Conservation (phyloP, 495 filamentous ascomycete genomes). For the Tuber melanosporum region DNA sequence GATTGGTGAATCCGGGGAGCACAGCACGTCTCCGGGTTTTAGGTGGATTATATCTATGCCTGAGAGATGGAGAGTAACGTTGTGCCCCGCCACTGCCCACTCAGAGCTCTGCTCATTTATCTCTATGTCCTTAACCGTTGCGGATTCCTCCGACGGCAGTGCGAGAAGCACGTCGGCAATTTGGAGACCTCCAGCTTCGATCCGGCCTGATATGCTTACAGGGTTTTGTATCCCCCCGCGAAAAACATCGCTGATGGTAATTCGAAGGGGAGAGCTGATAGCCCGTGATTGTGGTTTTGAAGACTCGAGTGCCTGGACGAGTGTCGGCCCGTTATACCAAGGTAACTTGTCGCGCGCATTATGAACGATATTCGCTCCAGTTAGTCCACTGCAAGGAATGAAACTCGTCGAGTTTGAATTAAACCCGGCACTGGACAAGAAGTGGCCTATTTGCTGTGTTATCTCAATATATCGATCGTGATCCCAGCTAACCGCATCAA, state of each 20-base stretch:
- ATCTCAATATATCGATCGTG: slow-evolving; percentile 78
- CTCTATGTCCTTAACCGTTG: slow-evolving; percentile 68
- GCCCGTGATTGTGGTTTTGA: slow-evolving; percentile 65
- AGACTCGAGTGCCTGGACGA: slow-evolving; percentile 71
- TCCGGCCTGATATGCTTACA: slow-evolving; percentile 73
- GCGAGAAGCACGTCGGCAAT: slow-evolving; percentile 70
- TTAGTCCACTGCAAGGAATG: slow-evolving; percentile 80
- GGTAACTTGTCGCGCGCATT: slow-evolving; percentile 37
- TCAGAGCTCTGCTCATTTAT: slow-evolving; percentile 64
- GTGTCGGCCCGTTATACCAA: slow-evolving; percentile 75
- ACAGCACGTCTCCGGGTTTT: slow-evolving; percentile 75
- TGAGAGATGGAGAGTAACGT: slow-evolving; percentile 71
- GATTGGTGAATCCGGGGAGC: slow-evolving; percentile 61
- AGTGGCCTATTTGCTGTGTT: slow-evolving; percentile 69
- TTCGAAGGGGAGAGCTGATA: slow-evolving; percentile 70
- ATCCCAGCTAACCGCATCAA: slow-evolving; percentile 67
- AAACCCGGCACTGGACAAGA: slow-evolving; percentile 76
- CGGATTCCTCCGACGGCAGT: slow-evolving; percentile 73
- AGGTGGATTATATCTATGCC: slow-evolving; percentile 80
- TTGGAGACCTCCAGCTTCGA: slow-evolving; percentile 78
- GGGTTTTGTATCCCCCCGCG: slow-evolving; percentile 67
- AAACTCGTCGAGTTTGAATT: slow-evolving; percentile 70
- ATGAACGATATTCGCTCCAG: slow-evolving; percentile 72
- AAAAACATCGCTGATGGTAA: slow-evolving; percentile 66
- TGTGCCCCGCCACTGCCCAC: slow-evolving; percentile 96